Conservation (phyloP, 495 filamentous ascomycete genomes). For the Aspergillus olivimuriae region DNA sequence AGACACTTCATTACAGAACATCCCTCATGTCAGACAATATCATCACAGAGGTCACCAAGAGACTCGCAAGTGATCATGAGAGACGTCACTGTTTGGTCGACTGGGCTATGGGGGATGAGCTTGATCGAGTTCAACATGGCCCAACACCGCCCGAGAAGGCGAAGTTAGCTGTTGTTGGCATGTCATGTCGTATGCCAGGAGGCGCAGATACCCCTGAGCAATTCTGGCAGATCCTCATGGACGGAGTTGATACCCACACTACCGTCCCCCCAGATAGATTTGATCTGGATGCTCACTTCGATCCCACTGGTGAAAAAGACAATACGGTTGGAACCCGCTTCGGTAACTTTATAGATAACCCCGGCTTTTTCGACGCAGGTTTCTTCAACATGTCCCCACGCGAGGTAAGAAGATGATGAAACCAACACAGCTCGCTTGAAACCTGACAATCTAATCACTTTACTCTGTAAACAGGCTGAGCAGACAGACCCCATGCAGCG, state of each 20-base stretch:
- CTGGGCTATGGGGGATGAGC: background rate
- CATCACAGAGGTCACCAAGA: no score
- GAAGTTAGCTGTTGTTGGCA: conserved; percentile 49
- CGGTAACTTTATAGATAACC: conserved; percentile 30
- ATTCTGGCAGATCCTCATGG: conserved; percentile 35
- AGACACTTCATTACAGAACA: no score
- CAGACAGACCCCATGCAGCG: conserved; percentile 29
- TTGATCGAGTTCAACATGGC: background rate
- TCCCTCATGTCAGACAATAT: no score
- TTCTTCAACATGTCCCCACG: conserved; percentile 34
- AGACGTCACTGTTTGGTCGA: background rate
- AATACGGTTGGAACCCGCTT: conserved; percentile 30
- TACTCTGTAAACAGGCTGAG: conserved; percentile 13
- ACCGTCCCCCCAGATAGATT: conserved; percentile 37
- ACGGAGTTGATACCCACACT: conserved; percentile 31
- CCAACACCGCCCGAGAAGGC: background rate
- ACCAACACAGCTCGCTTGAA: no score
- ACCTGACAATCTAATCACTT: no score
- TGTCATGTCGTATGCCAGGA: conserved; percentile 52
- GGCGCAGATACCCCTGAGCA: conserved; percentile 3
- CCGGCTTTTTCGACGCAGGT: conserved; percentile 27
- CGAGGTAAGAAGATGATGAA: conserved; percentile 10
- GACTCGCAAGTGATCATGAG: no score
- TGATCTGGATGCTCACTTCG: conserved; percentile 35
- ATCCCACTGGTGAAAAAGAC: conserved; percentile 31